phyloP scores from a whole-genome alignment of 2,329 filamentous ascomycete genomes.

The Chaetomiaceae sp. region DNA sequence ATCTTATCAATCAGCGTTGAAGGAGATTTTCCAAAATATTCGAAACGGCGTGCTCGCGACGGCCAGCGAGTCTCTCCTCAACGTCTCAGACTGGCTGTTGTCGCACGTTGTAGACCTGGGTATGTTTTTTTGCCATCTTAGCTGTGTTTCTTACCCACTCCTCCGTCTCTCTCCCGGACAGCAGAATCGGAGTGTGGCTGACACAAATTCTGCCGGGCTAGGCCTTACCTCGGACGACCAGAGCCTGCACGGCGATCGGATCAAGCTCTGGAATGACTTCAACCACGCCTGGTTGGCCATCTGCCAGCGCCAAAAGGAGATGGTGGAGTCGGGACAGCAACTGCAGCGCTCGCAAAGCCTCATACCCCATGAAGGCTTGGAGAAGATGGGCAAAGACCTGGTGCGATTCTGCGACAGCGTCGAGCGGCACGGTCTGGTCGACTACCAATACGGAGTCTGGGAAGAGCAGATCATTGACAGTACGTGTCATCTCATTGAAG shows the following conservation, averaged over 20 bases:
- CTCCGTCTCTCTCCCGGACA: too few species aligned
- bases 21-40: conserved; percentile 65
- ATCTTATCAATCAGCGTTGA: conserved; percentile 55
- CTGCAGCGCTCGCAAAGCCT: conserved; percentile 54
- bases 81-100: conserved; percentile 50
- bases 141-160: neutral
- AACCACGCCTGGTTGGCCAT: conserved; percentile 86
- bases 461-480: conserved; percentile 84
- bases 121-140: conserved; percentile 30
- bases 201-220: conserved; percentile 33
- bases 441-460: conserved; percentile 96
- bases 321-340: conserved; percentile 55
- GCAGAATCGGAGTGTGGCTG: neutral
- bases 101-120: conserved; percentile 50
- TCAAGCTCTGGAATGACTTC: conserved; percentile 89
- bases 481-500: conserved; percentile 46
- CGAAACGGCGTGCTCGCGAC: conserved; percentile 44
- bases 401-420: conserved; percentile 77
- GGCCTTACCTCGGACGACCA: conserved; percentile 81
- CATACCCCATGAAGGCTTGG: conserved; percentile 62
- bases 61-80: conserved; percentile 47
- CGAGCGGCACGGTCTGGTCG: conserved; percentile 87
- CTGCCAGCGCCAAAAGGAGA: conserved; percentile 76
- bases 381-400: conserved; percentile 76
- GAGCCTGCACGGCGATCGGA: conserved; percentile 64